phyloP scores from a whole-genome alignment of 805 yeast genomes.

The Lachancea kluyveri region DNA sequence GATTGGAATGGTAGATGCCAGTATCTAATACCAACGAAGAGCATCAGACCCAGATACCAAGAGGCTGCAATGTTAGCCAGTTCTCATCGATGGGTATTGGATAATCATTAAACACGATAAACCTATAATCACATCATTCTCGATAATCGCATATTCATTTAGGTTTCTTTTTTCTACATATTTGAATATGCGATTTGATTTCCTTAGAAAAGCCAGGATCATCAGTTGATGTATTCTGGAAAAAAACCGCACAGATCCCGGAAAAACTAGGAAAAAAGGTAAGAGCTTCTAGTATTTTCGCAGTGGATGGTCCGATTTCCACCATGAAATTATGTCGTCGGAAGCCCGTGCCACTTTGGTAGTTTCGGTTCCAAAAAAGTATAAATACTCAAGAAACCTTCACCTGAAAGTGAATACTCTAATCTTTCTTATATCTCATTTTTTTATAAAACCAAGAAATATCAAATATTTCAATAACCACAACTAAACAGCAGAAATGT shows the following conservation, averaged over 20 bases:
- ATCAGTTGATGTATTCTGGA: too few relatives aligned
- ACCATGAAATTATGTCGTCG: neutral
- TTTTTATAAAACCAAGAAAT: constrained; percentile 1
- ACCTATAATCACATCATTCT: neutral
- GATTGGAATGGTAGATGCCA: too few relatives aligned
- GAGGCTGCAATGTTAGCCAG: neutral
- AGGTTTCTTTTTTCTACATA: neutral
- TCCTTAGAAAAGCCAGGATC: neutral
- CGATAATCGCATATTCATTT: neutral
- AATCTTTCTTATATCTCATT: neutral
- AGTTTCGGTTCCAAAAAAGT: constrained; percentile 1
- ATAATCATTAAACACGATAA: too few relatives aligned
- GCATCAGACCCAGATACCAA: neutral
- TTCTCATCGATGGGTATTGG: neutral
- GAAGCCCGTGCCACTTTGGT: neutral
- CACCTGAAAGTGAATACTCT: constrained; percentile 1
- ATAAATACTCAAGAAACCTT: constrained; percentile 1
- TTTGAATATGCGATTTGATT: neutral
- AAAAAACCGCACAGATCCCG: neutral
- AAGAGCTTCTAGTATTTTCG: too few relatives aligned
- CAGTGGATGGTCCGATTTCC: too few relatives aligned
- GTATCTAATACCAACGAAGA: neutral
- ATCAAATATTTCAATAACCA: constrained; percentile 3
- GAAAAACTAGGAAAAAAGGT: constrained; percentile 1
- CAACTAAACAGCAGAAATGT: constrained; percentile 22